These are phyloP conservation scores for Trichomonas tenax DNA, from an alignment of 208 protist species.

Conservation along the genomic window DNA sequence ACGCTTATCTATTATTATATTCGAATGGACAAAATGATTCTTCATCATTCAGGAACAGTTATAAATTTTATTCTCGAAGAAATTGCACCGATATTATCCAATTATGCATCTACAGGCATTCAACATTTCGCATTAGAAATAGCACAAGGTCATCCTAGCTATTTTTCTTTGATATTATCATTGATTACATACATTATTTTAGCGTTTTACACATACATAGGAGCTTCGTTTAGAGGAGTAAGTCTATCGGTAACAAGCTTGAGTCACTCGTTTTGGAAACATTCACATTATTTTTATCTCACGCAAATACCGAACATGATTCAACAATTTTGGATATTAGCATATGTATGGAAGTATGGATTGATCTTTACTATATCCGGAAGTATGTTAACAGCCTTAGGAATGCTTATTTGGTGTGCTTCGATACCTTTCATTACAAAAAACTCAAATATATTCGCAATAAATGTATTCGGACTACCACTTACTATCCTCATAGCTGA, in stretches of 20 bases:
- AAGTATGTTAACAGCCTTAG: not conserved
- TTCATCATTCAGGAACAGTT: not conserved
- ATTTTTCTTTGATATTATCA: not conserved
- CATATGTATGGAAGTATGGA: not conserved
- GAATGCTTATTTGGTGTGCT: not conserved
- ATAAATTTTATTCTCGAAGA: not conserved
- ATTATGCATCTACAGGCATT: not conserved
- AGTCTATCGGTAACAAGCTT: not conserved
- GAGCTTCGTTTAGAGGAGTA: not conserved
- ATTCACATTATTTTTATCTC: not conserved
- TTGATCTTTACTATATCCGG: not conserved
- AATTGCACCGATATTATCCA: not conserved
- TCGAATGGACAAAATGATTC: not conserved
- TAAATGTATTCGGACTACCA: not conserved
- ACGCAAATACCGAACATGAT: not conserved
- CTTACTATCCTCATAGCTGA: not conserved
- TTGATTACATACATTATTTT: not conserved
- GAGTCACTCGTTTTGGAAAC: not conserved
- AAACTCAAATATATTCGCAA: not conserved
- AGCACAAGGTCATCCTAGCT: not conserved
- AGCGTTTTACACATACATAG: not conserved
- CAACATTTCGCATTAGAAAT: not conserved
- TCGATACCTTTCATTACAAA: not conserved
- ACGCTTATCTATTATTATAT: not conserved
- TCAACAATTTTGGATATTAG: not conserved